phyloP scores from a whole-genome alignment of 768 basidiomycete species.

The Lactarius akahatsu region DNA sequence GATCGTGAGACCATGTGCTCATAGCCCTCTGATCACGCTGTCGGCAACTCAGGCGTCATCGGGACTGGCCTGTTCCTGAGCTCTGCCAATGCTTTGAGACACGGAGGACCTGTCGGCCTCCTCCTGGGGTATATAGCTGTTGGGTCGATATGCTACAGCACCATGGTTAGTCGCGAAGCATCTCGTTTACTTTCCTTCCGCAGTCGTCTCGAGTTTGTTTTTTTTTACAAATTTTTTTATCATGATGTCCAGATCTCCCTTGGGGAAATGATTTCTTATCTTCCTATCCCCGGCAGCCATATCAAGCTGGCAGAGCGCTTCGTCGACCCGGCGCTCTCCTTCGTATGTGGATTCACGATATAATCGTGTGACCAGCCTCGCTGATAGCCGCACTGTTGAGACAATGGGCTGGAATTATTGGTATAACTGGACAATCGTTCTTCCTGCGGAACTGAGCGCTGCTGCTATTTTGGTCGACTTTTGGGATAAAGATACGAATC shows the following conservation, averaged over 20 bases:
- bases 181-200: background rate
- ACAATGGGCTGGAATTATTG: constrained; percentile 54
- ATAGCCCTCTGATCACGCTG: background rate
- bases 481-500: constrained; percentile 58
- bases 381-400: constrained; percentile 4
- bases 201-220: background rate
- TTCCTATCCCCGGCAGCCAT: constrained; percentile 78
- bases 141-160: constrained; percentile 66
- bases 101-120: constrained; percentile 74
- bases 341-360: constrained; percentile 24
- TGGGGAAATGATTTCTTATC: constrained; percentile 73
- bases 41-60: constrained; percentile 39
- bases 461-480: constrained; percentile 75
- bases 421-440: constrained; percentile 62
- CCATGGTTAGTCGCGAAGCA: constrained; percentile 52
- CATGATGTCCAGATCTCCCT: constrained; percentile 52
- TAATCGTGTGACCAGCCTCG: background rate
- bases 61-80: constrained; percentile 42
- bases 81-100: constrained; percentile 48
- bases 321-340: constrained; percentile 72
- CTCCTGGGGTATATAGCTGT: constrained; percentile 67
- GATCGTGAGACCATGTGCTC: background rate
- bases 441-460: constrained; percentile 73
- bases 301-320: constrained; percentile 82
- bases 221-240: background rate